phyloP scores from a whole-genome alignment of 2,329 filamentous ascomycete genomes.

The Ophiostoma sp. region DNA sequence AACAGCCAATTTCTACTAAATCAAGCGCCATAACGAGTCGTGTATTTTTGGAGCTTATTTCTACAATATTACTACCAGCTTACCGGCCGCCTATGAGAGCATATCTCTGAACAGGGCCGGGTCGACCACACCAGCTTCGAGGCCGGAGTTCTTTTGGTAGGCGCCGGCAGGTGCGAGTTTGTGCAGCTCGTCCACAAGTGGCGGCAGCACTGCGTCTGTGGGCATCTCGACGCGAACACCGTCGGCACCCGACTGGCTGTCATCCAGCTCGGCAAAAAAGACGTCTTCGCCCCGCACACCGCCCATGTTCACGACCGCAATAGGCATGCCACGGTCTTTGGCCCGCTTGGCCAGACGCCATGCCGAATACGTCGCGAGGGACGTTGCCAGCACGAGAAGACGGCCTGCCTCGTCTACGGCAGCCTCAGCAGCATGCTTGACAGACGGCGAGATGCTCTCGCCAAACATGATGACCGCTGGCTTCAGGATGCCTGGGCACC shows the following conservation, averaged over 20 bases:
- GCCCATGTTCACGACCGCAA: slow-evolving; percentile 86
- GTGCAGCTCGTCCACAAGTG: slow-evolving; percentile 54
- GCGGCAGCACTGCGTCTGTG: slow-evolving; percentile 59
- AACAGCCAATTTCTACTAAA: slow-evolving; percentile 31
- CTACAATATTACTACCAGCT: slow-evolving; percentile 28
- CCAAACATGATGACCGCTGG: slow-evolving; percentile 97
- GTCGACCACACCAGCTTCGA: slow-evolving; percentile 33
- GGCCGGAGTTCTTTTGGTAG: neutral
- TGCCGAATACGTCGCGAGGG: slow-evolving; percentile 90
- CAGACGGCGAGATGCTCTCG: slow-evolving; percentile 70
- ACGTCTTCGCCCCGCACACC: slow-evolving; percentile 76
- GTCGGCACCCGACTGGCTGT: slow-evolving; percentile 50
- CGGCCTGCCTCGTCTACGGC: slow-evolving; percentile 75
- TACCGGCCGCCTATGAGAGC: slow-evolving; percentile 48
- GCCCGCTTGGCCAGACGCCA: slow-evolving; percentile 87
- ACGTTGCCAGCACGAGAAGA: slow-evolving; percentile 81
- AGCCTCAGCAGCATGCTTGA: slow-evolving; percentile 75
- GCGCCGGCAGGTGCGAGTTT: slow-evolving; percentile 32
- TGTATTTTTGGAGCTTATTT: slow-evolving; percentile 29
- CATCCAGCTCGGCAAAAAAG: slow-evolving; percentile 62
- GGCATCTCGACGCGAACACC: slow-evolving; percentile 59
- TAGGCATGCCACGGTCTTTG: slow-evolving; percentile 77
- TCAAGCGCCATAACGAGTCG: neutral
- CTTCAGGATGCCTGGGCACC: slow-evolving; percentile 77
- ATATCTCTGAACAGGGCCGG: slow-evolving; percentile 57